A percentile compares a stretch with the other conserved stretches of the same genome.
These are phyloP conservation scores for Alloteropsis semialata DNA, from an alignment of 176 grass and related monocot genomes.

Conservation along the genomic window DNA sequence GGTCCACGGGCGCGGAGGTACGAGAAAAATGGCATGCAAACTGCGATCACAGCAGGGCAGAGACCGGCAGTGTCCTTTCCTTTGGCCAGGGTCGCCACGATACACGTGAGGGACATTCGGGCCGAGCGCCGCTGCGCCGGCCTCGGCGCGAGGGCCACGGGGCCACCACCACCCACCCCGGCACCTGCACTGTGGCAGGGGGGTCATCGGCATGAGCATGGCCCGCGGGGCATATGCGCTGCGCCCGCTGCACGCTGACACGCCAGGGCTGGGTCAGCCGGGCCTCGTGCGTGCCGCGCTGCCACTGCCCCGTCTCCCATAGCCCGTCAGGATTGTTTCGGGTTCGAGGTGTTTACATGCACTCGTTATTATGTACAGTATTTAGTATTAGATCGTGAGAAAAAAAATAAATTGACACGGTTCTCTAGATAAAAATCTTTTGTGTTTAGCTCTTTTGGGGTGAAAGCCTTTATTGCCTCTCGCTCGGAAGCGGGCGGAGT, in stretches of 20 bases:
- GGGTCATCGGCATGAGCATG: not conserved
- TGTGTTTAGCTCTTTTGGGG: no score
- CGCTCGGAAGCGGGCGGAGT: not conserved
- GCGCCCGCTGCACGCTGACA: not conserved
- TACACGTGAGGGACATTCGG: constrained; percentile 26
- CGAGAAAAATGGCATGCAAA: not conserved
- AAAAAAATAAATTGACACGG: no score
- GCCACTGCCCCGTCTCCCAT: not conserved
- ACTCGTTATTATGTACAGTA: no score
- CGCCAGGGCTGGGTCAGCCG: not conserved
- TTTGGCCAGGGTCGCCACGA: not conserved
- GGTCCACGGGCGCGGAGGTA: not conserved
- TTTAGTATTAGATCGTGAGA: no score
- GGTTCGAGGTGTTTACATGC: no score
- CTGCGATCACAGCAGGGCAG: no score
- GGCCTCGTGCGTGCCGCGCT: not conserved
- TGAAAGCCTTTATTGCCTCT: not conserved
- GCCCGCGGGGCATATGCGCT: not conserved
- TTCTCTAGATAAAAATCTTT: no score
- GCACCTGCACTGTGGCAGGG: not conserved
- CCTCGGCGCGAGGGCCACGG: not conserved
- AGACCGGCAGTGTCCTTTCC: not conserved
- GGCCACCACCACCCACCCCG: not conserved
- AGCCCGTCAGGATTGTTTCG: not conserved
- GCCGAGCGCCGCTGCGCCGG: not conserved